Base-by-base conservation (phyloP, 306 rosid species). In the Coriaria nepalensis region DNA sequence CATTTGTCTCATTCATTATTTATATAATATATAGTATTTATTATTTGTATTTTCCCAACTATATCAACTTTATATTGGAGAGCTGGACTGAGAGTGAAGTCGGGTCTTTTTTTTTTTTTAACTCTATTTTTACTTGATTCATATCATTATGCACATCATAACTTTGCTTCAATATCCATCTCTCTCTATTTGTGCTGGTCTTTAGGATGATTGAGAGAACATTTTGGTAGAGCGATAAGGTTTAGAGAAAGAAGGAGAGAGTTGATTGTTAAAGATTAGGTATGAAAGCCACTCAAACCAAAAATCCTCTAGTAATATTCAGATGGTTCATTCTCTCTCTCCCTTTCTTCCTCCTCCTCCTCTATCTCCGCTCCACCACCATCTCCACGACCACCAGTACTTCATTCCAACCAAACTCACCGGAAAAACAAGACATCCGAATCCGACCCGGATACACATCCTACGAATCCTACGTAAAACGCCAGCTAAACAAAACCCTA, bases 361-460 rank as follows among this genome's bases (percentile, higher is more conserved):
- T 57, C 37, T 64, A 59, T 38, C 62, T 68, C 6, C 58, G 45
- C 37, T 15, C 13, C 57, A 43, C 44, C 62, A 40, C 33, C 6
- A 2, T 35, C 12, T 9, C 6, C 55, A 34, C 48, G 65, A 13
- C 45, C 5, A 0, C 41, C 5, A n/a, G n/a, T n/a, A 10, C 7
- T 33, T 44, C 20, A 10, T 32, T 43, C 8, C 32, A 38, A 1
- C 44, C 37, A 29, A 13, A 10, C 0, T 37, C 13, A 5, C 5
- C 59, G 12, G 45, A 8, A 4, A 6, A 66, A 47, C 43, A 48
- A 7, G 87, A 45, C 53, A 66, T 90, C 36, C 68, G 33, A 43
- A 90, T 90, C 68, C 80, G 98, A 66, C 84, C 94, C n/a, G 95
- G 98, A 2, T 90, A 81, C 69, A 9, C 78, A 4, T 79, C 95